phyloP scores from a whole-genome alignment of 129 eudicot genomes.

The Arctium lappa region DNA sequence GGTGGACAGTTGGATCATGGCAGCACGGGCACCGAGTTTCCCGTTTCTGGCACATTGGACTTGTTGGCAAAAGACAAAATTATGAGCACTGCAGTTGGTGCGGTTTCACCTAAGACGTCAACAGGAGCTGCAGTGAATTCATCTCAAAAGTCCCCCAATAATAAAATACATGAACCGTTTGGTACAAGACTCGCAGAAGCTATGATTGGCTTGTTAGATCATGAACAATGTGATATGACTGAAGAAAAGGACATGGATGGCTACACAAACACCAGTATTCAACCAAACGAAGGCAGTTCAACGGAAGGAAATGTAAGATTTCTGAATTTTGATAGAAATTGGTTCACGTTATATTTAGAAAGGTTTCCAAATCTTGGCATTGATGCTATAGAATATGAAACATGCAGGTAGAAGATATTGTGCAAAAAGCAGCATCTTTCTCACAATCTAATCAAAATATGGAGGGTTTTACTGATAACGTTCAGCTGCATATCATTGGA shows the following conservation, averaged over 20 bases:
- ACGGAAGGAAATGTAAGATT: constrained; percentile 33
- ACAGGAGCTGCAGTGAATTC: constrained; percentile 11
- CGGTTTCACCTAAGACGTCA: constrained; percentile 7
- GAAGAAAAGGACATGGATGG: constrained; percentile 12
- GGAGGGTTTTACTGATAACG: constrained; percentile 21
- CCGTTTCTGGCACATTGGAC: constrained; percentile 22
- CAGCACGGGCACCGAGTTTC: constrained; percentile 22
- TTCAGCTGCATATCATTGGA: constrained; percentile 8
- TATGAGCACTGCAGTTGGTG: constrained; percentile 9
- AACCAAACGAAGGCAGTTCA: constrained; percentile 1
- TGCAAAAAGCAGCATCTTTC: constrained; percentile 21
- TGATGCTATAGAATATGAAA: constrained; percentile 12
- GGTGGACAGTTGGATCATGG: constrained; percentile 23
- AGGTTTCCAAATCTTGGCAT: background rate
- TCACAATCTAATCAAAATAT: constrained; percentile 1
- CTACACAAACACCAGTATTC: background rate
- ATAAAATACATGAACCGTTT: background rate
- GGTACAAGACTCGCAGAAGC: background rate
- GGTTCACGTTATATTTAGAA: background rate
- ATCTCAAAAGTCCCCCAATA: constrained; percentile 7
- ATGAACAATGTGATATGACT: constrained; percentile 1
- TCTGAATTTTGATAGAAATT: background rate
- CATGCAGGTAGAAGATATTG: constrained; percentile 36
- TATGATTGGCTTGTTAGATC: background rate
- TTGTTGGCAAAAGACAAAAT: constrained; percentile 15